Evolutionary conservation across 1,284 basidiomycete genomes (phyloP), one percentile per base, ranked within the genome.

Genomic region (Trichosporon ovoides): DNA sequence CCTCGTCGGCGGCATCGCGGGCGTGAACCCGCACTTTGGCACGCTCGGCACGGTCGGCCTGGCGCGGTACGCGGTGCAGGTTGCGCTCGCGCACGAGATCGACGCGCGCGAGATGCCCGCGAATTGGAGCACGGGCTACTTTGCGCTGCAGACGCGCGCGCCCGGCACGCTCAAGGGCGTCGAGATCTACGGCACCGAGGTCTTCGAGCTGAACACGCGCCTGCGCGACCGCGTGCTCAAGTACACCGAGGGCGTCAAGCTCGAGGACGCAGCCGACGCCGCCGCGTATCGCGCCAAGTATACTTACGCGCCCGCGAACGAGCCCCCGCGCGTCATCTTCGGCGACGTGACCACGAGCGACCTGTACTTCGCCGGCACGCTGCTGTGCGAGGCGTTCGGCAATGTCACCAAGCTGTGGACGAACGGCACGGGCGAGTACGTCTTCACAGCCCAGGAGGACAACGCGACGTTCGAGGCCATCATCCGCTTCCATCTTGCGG

Each of bases 361-460:
- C 63, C 72, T 75, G 28, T 83, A 75, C 66, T 83, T 70, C 60
- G 71, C 77, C 31, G 82, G 81, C 37, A 63, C 61, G 2, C 66
- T 80, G 36, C 76, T 81, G 38, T 57, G 51, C 50, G 74, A 76
- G 53, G 72, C 74, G 6, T 80, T 80, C 64, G 77, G 76, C 54
- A 80, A 81, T 71, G 76, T 78, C 48, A 81, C 79, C 12, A 40
- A 54, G 34, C 60, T 79, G 28, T 77, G 79, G 64, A 80, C 79
- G 16, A 67, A 67, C 59, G 57, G 60, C 3, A 67, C 61, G 3
- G 67, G 68, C 28, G 35, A 64, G 36, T 82, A 81, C 68, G 78
- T 77, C 57, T 73, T 79, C 18, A 80, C 80, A 7, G 79, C 80
- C 11, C 80, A 83, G 64, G 82, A 83, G 66, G 82, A 82, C 70